phyloP scores from a whole-genome alignment of 108 stramenopile species.

The Pseudonitzschia multistriata region DNA sequence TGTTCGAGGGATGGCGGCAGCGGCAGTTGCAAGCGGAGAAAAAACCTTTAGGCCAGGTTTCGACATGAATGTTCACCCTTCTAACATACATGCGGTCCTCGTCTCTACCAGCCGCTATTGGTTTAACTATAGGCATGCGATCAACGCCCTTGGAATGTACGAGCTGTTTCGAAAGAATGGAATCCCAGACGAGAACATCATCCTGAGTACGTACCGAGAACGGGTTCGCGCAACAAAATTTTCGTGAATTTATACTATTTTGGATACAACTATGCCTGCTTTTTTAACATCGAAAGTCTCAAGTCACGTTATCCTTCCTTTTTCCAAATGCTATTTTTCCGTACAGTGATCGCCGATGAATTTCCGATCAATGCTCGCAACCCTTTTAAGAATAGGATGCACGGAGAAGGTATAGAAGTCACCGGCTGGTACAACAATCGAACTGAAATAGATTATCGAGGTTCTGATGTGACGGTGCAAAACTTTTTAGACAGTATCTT shows the following conservation, averaged over 20 bases:
- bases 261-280: neutral
- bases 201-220: slow-evolving; percentile 41
- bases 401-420: slow-evolving; percentile 36
- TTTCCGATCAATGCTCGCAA: slow-evolving; percentile 75
- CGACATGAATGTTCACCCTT: neutral
- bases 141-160: slow-evolving; percentile 83
- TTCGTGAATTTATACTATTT: too few relatives aligned
- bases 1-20: neutral
- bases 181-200: slow-evolving; percentile 77
- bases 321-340: neutral
- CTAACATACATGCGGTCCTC: slow-evolving; percentile 64
- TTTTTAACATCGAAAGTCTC: neutral
- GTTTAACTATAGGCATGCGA: slow-evolving; percentile 93
- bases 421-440: slow-evolving; percentile 51
- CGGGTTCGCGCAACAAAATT: neutral
- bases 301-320: neutral
- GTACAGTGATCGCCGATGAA: slow-evolving; percentile 81
- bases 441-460: slow-evolving; percentile 89
- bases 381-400: slow-evolving; percentile 62
- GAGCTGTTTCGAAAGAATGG: slow-evolving; percentile 56
- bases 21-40: neutral
- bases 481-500: slow-evolving; percentile 80
- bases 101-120: slow-evolving; percentile 87
- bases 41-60: neutral
- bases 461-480: slow-evolving; percentile 93